Conservation (phyloP, 176 grass and related monocot species). For the Phoenix dactylifera region DNA sequence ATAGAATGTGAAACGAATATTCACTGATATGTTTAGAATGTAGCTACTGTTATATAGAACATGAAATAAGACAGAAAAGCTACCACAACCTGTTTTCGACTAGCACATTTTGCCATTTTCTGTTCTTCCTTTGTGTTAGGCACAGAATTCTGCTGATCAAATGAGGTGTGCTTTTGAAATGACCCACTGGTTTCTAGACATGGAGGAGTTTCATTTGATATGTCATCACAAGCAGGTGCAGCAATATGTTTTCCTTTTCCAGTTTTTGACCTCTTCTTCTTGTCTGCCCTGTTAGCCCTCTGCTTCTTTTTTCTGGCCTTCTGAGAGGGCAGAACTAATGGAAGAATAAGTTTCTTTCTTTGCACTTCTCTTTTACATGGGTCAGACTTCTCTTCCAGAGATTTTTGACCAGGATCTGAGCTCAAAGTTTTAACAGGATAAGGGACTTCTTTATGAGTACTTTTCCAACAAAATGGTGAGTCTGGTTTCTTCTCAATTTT, state of each 20-base stretch:
- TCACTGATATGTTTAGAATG: too few species aligned
- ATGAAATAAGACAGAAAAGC: constrained; percentile 9
- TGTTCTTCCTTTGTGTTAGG: constrained; percentile 54
- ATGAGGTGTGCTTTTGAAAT: constrained; percentile 40
- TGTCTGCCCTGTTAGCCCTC: constrained; percentile 20
- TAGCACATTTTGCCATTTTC: constrained; percentile 57
- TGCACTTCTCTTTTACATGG: constrained; percentile 30
- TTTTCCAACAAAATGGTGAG: constrained; percentile 33
- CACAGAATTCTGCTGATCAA: constrained; percentile 40
- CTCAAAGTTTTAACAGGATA: constrained; percentile 30
- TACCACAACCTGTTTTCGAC: constrained; percentile 72
- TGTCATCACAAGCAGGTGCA: constrained; percentile 33
- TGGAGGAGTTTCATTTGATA: constrained; percentile 45
- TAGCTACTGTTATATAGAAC: too few species aligned
- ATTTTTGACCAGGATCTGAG: constrained; percentile 22
- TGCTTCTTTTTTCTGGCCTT: constrained; percentile 50
- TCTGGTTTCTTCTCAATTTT: constrained; percentile 43
- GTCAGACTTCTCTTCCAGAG: constrained; percentile 40
- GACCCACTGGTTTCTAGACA: constrained; percentile 40
- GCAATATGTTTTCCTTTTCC: constrained; percentile 41
- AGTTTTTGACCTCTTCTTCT: constrained; percentile 31
- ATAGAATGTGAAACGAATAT: too few species aligned
- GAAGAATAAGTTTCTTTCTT: constrained; percentile 39
- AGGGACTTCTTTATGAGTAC: constrained; percentile 31
- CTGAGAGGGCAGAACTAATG: constrained; percentile 28